These are phyloP conservation scores for Arthrobotrys sinensis DNA, from an alignment of 2,329 filamentous ascomycete species.

Conservation along the genomic window DNA sequence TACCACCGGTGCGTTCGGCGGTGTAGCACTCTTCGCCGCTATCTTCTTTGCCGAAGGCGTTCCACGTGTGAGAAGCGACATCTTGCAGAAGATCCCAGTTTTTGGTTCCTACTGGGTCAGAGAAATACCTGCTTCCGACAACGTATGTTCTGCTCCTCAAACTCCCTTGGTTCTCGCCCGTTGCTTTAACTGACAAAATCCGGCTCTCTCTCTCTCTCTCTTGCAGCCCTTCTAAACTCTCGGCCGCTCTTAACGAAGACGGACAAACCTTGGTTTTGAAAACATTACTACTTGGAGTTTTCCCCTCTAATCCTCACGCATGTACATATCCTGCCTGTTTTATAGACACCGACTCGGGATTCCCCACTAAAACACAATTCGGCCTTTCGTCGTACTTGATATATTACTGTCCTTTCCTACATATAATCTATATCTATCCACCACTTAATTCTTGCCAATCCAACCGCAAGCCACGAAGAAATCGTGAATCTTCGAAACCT, in stretches of 20 bases:
- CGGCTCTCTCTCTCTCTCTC: background rate
- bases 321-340: constrained; percentile 3
- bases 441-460: constrained; percentile 83
- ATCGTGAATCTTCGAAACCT: constrained; percentile 89
- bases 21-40: constrained; percentile 62
- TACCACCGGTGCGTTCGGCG: constrained; percentile 62
- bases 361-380: background rate
- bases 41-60: constrained; percentile 64
- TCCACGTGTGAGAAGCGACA: constrained; percentile 64
- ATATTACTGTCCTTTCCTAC: background rate
- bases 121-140: constrained; percentile 64
- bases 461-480: constrained; percentile 95
- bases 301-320: background rate
- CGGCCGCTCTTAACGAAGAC: background rate
- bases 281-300: background rate
- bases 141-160: constrained; percentile 52
- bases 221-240: constrained; percentile 35
- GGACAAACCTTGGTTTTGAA: background rate
- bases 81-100: constrained; percentile 64
- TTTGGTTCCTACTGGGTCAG: constrained; percentile 63
- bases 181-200: constrained; percentile 7
- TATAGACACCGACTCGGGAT: constrained; percentile 8
- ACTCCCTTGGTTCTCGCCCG: background rate
- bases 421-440: background rate
- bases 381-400: background rate